Evolutionary conservation across 495 filamentous ascomycete species (phyloP).

Genomic region (Penicillium parvum): DNA sequence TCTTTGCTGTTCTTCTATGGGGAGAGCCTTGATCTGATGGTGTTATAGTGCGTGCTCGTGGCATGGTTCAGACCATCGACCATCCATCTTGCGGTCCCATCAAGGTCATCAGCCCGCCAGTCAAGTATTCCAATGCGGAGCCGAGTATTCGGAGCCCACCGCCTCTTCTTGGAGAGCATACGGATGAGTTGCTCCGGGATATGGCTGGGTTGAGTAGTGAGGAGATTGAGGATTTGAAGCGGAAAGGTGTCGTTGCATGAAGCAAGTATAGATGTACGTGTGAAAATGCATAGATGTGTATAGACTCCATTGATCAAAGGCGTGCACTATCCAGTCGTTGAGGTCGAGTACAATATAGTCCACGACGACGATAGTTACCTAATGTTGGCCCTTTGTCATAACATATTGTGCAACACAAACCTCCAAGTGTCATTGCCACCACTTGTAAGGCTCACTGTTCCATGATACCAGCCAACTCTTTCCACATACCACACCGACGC

Average conservation of each 20-base stretch:
- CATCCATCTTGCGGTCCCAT: constrained; percentile 76
- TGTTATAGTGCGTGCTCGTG: constrained; percentile 61
- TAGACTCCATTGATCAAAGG: no score
- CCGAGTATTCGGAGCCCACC: constrained; percentile 59
- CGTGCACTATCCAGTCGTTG: no score
- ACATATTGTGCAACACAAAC: no score
- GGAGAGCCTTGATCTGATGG: constrained; percentile 5
- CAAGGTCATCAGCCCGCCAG: constrained; percentile 86
- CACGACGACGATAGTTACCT: no score
- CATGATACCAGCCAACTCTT: no score
- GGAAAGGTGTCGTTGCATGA: constrained; percentile 11
- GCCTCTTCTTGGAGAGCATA: constrained; percentile 84
- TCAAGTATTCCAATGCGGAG: constrained; percentile 83
- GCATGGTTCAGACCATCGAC: constrained; percentile 80
- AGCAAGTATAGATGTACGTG: no score
- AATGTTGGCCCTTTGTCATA: no score
- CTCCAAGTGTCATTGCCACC: no score
- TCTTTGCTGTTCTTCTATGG: not conserved
- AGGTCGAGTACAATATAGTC: no score
- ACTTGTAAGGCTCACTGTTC: no score
- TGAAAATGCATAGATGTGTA: no score
- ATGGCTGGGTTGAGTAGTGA: not conserved
- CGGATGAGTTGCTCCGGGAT: constrained; percentile 58
- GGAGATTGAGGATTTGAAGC: constrained; percentile 3
- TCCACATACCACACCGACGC: not conserved